Base-by-base conservation (phyloP, 352 stramenopile genomes). In the Pythium rishiriense region DNA sequence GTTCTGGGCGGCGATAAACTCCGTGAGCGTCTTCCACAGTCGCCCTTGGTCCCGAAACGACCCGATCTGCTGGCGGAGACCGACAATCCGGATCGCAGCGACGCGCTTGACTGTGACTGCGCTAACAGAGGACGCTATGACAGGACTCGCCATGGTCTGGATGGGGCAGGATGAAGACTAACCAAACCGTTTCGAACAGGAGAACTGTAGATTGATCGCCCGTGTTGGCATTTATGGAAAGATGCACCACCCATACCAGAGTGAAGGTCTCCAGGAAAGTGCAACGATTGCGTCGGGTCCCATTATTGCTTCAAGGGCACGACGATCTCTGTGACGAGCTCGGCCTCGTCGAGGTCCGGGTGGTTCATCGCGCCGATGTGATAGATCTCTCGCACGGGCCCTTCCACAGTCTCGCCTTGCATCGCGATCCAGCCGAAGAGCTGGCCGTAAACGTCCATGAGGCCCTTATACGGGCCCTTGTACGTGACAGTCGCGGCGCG, bases 381-480 rank as follows among this genome's bases (percentile, higher is more conserved):
- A 50, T 81, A 84, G 39, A 84, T 66, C 39, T 87, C 78, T 19
- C 78, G 73, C 14, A 72, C 69, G 12, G 64, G 69, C 2, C 59
- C 78, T 2, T 31, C 55, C 39, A 74, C 61, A 1, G 51, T 67
- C 33, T 80, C 55, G 10, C 69, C 59, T 26, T 85, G 68, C 14
- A 41, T 26, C 12, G 24, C 57, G 41, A 84, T 69, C 75, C 75
- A 87, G 19, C 19, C 42, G 48, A 76, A 85, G 45, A 84, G 63
- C 37, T 46, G 67, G 25, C 50, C 12, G 64, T 87, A 87, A 12
- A 62, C 61, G 5, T 42, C 33, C 5, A 41, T 28, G n/a, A 79
- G 68, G 0, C 58, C 61, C 10, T 68, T 51, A 35, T 75, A 81
- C 12, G 62, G 49, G 2, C 79, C 79, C 3, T 61, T 31, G 62